Evolutionary conservation across 2,329 filamentous ascomycete genomes (phyloP).

Genomic region (Arachnopeziza araneosa): DNA sequence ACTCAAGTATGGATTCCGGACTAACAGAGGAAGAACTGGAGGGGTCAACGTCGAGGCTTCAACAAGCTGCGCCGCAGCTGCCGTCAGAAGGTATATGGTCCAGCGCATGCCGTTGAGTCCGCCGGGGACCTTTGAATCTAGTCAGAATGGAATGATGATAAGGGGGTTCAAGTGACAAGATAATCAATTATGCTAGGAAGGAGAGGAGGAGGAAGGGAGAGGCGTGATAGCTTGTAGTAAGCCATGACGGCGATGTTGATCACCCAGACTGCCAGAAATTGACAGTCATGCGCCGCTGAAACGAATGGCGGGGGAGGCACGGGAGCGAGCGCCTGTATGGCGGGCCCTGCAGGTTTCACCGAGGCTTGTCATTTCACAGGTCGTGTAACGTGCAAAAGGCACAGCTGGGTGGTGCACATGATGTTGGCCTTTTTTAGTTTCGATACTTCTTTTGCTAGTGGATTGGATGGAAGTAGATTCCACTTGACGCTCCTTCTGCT

Average conservation of each 20-base stretch:
- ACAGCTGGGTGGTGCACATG: neutral
- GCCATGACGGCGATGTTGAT: neutral
- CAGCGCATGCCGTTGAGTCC: conserved; percentile 23
- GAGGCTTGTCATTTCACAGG: neutral
- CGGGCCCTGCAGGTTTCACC: neutral
- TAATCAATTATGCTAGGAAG: neutral
- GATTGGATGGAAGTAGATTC: neutral
- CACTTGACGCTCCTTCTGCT: neutral
- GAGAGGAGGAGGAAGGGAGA: neutral
- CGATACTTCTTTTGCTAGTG: neutral
- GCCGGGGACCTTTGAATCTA: neutral
- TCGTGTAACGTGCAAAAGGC: too few relatives aligned
- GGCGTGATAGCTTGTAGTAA: neutral
- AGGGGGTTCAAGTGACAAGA: neutral
- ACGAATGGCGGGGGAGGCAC: neutral
- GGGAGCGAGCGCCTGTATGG: neutral
- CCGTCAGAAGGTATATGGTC: conserved; percentile 24
- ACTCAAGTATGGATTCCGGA: conserved; percentile 56
- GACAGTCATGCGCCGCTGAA: neutral
- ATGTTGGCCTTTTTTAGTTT: neutral
- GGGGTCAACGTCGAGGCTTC: conserved; percentile 49
- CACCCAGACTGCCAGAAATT: neutral
- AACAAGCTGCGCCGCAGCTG: conserved; percentile 22
- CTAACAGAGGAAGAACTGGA: conserved; percentile 50
- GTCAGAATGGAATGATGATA: neutral